Percentiles rank a stretch among this genome's conserved stretches.
These are phyloP conservation scores for Tubosaeta sp. DNA, from an alignment of 768 basidiomycete species.

Conservation along the genomic window DNA sequence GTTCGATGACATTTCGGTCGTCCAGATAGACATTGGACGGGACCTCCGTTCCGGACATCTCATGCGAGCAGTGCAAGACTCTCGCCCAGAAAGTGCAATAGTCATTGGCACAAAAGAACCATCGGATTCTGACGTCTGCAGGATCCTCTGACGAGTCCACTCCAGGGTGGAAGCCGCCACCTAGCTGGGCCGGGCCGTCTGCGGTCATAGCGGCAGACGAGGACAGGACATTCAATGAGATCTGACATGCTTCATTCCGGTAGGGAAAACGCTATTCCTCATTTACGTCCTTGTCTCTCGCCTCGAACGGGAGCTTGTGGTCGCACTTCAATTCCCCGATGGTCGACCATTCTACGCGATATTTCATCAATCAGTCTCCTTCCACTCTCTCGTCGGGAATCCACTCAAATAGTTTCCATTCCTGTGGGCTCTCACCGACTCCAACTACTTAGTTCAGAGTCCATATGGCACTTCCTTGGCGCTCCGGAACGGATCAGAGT, in stretches of 20 bases:
- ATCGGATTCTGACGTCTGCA: background rate
- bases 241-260: background rate
- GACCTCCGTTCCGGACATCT: too few species aligned
- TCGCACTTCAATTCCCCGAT: background rate
- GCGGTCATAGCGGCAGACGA: background rate
- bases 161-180: constrained; percentile 21
- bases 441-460: background rate
- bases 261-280: constrained; percentile 2
- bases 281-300: background rate
- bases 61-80: too few species aligned
- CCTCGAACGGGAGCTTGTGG: background rate
- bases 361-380: background rate
- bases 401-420: background rate
- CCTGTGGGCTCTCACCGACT: constrained; percentile 3
- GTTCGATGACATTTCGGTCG: too few species aligned
- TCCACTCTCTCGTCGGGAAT: background rate
- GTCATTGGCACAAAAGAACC: background rate
- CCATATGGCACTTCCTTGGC: background rate
- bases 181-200: constrained; percentile 22
- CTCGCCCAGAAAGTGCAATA: too few species aligned
- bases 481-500: background rate
- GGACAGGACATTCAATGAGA: background rate
- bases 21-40: too few species aligned
- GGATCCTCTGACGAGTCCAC: background rate
- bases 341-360: background rate